These are phyloP conservation scores for Lablab purpureus DNA, from an alignment of 306 rosid species.

Conservation along the genomic window DNA sequence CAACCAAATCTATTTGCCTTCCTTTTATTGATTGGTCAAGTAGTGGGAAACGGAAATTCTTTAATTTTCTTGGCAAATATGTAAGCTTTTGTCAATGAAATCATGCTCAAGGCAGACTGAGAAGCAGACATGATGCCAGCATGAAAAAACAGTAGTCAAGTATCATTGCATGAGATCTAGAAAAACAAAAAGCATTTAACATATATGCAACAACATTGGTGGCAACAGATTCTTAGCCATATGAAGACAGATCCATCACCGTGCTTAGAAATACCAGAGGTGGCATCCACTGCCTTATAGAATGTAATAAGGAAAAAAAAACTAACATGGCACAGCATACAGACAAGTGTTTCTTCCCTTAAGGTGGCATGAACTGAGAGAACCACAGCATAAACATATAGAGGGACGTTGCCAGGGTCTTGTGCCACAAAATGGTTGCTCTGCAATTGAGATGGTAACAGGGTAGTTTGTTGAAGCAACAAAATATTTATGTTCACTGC, in stretches of 20 bases:
- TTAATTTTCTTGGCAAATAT: background rate
- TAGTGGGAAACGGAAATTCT: background rate
- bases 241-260: constrained; percentile 49
- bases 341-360: constrained; percentile 44
- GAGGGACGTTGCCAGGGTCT: constrained; percentile 43
- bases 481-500: constrained; percentile 15
- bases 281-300: constrained; percentile 46
- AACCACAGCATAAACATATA: constrained; percentile 29
- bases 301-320: constrained; percentile 46
- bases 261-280: constrained; percentile 42
- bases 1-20: background rate
- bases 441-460: constrained; percentile 41
- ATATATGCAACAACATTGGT: constrained; percentile 47
- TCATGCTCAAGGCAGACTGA: background rate
- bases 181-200: constrained; percentile 51
- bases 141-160: background rate
- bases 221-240: constrained; percentile 45
- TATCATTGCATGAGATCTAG: constrained; percentile 46
- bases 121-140: background rate
- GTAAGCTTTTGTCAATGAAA: background rate
- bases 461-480: constrained; percentile 9
- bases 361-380: constrained; percentile 47
- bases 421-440: constrained; percentile 42
- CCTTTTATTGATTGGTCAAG: background rate
- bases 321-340: constrained; percentile 40